These are phyloP conservation scores for Suillus occidentalis DNA, from an alignment of 768 basidiomycete genomes.

Conservation along the genomic window DNA sequence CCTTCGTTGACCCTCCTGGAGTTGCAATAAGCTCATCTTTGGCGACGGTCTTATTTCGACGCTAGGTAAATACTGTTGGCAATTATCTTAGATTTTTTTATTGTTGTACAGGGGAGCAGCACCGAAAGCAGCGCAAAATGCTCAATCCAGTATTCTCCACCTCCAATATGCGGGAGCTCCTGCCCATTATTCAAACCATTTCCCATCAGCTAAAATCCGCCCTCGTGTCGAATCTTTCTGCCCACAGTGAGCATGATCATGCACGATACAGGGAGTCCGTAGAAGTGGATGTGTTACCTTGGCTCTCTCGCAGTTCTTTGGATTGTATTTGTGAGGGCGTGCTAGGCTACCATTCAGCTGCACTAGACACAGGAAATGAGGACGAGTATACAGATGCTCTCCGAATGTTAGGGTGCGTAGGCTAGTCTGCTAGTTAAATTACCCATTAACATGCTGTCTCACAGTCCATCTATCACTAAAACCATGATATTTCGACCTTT, in stretches of 20 bases:
- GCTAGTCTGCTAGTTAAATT: background rate
- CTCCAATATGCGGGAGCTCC: conserved; percentile 9
- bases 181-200: conserved; percentile 2
- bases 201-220: background rate
- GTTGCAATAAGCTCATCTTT: conserved; percentile 19
- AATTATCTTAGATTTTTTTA: background rate
- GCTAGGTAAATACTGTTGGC: conserved; percentile 14
- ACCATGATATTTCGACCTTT: conserved; percentile 17
- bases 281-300: conserved; percentile 27
- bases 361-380: conserved; percentile 13
- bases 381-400: conserved; percentile 21
- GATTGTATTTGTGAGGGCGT: conserved; percentile 27
- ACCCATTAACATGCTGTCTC: background rate
- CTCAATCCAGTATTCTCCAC: conserved; percentile 10
- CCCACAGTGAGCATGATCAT: background rate
- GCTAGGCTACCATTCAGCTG: conserved; percentile 22
- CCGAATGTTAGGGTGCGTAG: conserved; percentile 20
- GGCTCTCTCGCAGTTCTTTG: conserved; percentile 23
- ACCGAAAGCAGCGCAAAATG: conserved; percentile 10
- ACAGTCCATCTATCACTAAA: background rate
- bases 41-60: conserved; percentile 30
- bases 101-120: conserved; percentile 4
- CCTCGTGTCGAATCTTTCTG: background rate
- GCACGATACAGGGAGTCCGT: background rate
- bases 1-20: background rate